These are phyloP conservation scores for Bryoerythrophyllum caledonicum DNA, from an alignment of 225 moss, liverwort and hornwort genomes.

Conservation along the genomic window DNA sequence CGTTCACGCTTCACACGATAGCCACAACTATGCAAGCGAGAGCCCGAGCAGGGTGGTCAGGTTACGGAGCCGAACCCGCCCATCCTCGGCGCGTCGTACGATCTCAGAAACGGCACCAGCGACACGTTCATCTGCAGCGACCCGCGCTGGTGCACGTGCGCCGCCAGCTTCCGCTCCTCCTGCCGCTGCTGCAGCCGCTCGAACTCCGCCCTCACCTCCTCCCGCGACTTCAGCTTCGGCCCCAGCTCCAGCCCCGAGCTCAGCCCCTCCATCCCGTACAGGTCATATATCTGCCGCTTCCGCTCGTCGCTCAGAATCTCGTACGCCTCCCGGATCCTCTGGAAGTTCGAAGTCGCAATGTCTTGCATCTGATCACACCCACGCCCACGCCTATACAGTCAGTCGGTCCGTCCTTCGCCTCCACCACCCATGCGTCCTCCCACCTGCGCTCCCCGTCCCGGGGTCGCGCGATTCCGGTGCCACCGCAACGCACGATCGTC, in stretches of 20 bases:
- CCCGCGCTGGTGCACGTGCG: conserved; percentile 92
- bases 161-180: conserved; percentile 87
- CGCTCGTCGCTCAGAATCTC: conserved; percentile 94
- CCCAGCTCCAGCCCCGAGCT: conserved; percentile 96
- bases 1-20: neutral
- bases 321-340: conserved; percentile 93
- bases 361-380: conserved; percentile 77
- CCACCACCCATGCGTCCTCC: neutral
- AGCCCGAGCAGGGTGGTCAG: conserved; percentile 3
- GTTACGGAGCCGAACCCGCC: conserved; percentile 56
- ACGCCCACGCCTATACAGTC: neutral
- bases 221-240: conserved; percentile 86
- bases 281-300: conserved; percentile 90
- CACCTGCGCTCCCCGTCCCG: neutral
- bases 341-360: conserved; percentile 94
- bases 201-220: conserved; percentile 93
- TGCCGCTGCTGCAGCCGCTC: conserved; percentile 88
- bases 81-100: conserved; percentile 76
- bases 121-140: conserved; percentile 84
- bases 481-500: neutral
- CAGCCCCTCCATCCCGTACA: conserved; percentile 97
- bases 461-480: neutral
- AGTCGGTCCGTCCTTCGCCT: no score
- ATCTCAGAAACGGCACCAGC: conserved; percentile 71
- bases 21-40: neutral